phyloP scores from a whole-genome alignment of 805 yeast genomes.

The Wickerhamiella siamensis region DNA sequence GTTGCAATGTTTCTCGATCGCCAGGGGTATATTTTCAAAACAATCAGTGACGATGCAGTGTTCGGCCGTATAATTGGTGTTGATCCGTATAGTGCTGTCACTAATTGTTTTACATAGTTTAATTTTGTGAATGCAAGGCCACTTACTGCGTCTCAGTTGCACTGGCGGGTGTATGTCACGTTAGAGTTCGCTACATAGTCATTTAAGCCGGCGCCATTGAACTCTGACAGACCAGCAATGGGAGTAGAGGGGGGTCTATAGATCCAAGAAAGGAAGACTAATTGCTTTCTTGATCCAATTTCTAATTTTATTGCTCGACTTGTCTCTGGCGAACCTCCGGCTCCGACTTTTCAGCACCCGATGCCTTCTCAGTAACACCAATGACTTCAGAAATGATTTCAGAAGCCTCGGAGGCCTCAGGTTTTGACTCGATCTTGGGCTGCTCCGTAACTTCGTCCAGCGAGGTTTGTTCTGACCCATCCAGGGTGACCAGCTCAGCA shows the following conservation, averaged over 20 bases:
- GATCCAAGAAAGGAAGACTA: no score
- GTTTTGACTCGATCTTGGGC: background rate
- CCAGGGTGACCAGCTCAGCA: constrained; percentile 51
- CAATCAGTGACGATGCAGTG: constrained; percentile 22
- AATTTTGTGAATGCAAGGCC: background rate
- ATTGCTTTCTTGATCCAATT: background rate
- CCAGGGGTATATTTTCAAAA: constrained; percentile 28
- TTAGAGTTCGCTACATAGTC: no score
- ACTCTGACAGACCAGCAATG: no score
- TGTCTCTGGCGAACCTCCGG: background rate
- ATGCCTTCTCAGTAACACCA: background rate
- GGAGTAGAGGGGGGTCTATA: no score
- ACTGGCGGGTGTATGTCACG: no score
- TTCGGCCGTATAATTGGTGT: constrained; percentile 30
- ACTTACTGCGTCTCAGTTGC: no score
- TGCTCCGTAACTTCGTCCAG: background rate
- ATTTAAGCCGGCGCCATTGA: no score
- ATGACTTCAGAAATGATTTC: no score
- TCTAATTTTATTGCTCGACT: background rate
- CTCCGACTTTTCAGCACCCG: background rate
- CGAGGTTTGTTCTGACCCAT: no score
- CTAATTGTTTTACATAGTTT: background rate
- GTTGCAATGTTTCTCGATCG: constrained; percentile 24
- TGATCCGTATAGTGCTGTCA: constrained; percentile 27
- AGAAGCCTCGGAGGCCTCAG: no score